Base-by-base conservation (phyloP, 345 rosid genomes). In the Triadica sebifera region DNA sequence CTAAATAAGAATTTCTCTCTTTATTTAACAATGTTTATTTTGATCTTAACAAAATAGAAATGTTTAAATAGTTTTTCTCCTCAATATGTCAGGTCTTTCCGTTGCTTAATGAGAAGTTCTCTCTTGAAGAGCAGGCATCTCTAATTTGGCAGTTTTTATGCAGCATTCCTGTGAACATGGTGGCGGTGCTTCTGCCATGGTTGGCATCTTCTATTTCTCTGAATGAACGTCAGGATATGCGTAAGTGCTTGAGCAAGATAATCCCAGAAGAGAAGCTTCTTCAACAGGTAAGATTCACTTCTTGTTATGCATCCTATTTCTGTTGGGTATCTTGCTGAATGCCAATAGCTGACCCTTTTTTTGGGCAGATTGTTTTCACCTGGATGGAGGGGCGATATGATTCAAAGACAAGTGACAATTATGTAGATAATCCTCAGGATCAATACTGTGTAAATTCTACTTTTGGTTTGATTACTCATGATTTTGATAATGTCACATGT, bases 141-240 rank as follows among this genome's bases (percentile, higher is more conserved):
- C 79, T 89, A 59, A 86, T 85, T 25, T 89, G 93, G 93, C 93
- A 87, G 78, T 89, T 89, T 76, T 77, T 89, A 62, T 89, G 90
- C 84, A 89, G 90, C 81, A 85, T 87, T 78, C 93, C 93, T 62
- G 89, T 87, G 55, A 82, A 82, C 81, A 83, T 85, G 87, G 79
- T 89, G 85, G 83, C 85, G n/a, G 83, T 84, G 61, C 86, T 89
- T 74, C 84, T 89, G 70, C 88, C 90, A 4, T 89, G 93, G 93
- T 81, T 89, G 70, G 81, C 86, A 49, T 89, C 89, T 69, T 89
- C 86, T 73, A 67, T 89, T 73, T 89, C 85, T 66, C 65, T 78
- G n/a, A 75, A 78, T 61, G 93, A 89, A 74, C 78, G 82, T 78
- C 84, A 78, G 72, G 89, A 72, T 51, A 84, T 89, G 80, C 66